phyloP scores from a whole-genome alignment of 1,139 yeast genomes.

The Scheffersomyces stambukii region DNA sequence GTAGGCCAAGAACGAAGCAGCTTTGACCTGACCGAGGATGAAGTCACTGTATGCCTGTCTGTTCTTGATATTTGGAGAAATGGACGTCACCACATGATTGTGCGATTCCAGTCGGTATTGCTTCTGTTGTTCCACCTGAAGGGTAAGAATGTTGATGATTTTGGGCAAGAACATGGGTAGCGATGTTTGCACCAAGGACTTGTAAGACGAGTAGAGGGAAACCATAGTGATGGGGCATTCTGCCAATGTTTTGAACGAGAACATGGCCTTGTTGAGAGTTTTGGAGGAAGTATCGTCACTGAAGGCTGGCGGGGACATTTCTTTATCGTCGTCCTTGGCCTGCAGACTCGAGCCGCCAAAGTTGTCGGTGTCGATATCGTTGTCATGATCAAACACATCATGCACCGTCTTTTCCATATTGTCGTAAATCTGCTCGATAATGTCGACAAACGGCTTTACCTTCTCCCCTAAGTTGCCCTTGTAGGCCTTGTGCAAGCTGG shows the following conservation, averaged over 20 bases:
- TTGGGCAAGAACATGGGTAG: constrained; percentile 79
- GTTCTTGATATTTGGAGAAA: constrained; percentile 67
- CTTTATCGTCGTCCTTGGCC: constrained; percentile 25
- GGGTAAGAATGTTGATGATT: constrained; percentile 66
- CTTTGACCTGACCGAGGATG: constrained; percentile 92
- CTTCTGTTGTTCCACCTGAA: constrained; percentile 61
- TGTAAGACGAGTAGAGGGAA: constrained; percentile 81
- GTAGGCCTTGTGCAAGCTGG: constrained; percentile 85
- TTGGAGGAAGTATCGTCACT: constrained; percentile 37
- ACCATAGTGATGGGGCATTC: constrained; percentile 98
- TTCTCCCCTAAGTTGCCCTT: constrained; percentile 64
- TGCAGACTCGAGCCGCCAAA: too few species aligned
- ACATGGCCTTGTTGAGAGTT: constrained; percentile 54
- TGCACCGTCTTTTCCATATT: constrained; percentile 76
- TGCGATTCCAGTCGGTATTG: constrained; percentile 52
- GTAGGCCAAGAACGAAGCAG: constrained; percentile 92
- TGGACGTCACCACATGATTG: constrained; percentile 47
- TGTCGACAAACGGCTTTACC: constrained; percentile 74
- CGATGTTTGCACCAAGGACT: constrained; percentile 65
- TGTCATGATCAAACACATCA: constrained; percentile 44
- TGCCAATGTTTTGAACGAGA: constrained; percentile 85
- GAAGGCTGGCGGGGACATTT: constrained; percentile 29
- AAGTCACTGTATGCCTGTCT: constrained; percentile 84
- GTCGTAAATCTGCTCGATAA: constrained; percentile 73
- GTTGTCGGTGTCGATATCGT: constrained; percentile 1